Base-by-base conservation (phyloP, 176 grass and related monocot genomes). In the Oryza australiensis region DNA sequence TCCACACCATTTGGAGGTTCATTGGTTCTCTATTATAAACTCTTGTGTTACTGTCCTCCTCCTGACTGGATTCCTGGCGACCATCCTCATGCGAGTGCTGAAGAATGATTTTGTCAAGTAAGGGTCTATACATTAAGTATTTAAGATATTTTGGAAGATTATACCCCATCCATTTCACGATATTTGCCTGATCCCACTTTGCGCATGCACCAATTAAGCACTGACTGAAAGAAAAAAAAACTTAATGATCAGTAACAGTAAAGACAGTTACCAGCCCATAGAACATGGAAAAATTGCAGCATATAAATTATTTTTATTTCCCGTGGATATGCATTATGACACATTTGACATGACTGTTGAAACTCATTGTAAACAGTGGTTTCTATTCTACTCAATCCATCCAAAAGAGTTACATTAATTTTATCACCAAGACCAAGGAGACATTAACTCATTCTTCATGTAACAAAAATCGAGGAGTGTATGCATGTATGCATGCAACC, bases 41-140 rank as follows among this genome's bases (percentile, higher is more conserved):
- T 98, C 95, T 14, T 98, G 95, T 59, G 95, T 98, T 15, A 98
- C 95, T 0, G 95, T 94, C 76, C 88, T 98, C 22, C 82, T 98
- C 26, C 77, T 98, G 18, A 98, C 92, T 67, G 95, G 95, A 26
- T 98, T 98, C 71, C 74, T 98, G 72, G 95, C 95, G 1, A 98
- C 95, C 15, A 98, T 98, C 86, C 92, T 98, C 72, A 98, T 98
- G 95, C 88, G 95, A 14, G 95, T 98, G 12, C 67, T 98, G 67
- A 98, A 98, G 92, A 98, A 98, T 76, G 92, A 98, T 86, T 98
- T 95, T 83, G 84, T 95, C 26, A 98, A 98, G 95, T 98, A 90
- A 89, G 90, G 46, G 9, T 23, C 20, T 41, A 42, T 37, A 68
- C 53, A 55, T n/a, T 24, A 59, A 23, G 20, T 60, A 37, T 37